phyloP scores from a whole-genome alignment of 345 rosid species.

The Citrus glauca region DNA sequence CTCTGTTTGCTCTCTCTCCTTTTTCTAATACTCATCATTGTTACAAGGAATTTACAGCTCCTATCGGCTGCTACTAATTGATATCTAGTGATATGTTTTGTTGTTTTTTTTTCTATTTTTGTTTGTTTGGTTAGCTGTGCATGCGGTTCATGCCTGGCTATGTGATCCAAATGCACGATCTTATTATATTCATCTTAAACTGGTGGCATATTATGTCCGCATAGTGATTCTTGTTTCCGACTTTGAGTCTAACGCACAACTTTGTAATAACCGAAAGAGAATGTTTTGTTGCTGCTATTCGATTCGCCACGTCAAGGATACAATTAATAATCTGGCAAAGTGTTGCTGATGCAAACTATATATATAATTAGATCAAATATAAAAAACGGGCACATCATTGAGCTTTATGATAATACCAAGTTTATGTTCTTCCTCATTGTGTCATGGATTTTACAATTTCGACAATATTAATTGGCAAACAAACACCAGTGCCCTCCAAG shows the following conservation, averaged over 20 bases:
- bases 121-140: not conserved
- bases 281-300: not conserved
- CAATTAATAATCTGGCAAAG: not conserved
- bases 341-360: too few relatives aligned
- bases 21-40: constrained; percentile 12
- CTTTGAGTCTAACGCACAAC: not conserved
- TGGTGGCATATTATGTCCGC: not conserved
- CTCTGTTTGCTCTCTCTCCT: constrained; percentile 23
- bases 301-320: not conserved
- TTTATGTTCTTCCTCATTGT: not conserved
- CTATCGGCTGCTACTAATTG: not conserved
- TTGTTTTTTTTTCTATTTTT: too few relatives aligned
- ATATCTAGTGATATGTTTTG: not conserved
- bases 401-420: not conserved
- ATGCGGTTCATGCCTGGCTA: not conserved
- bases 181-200: not conserved
- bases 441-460: not conserved
- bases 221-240: not conserved
- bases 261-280: not conserved
- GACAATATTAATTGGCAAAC: not conserved
- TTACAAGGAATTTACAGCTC: not conserved
- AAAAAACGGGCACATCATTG: not conserved
- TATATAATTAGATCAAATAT: not conserved
- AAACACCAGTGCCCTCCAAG: too few relatives aligned
- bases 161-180: not conserved